Base-by-base conservation (phyloP, 495 filamentous ascomycete species). In the Hypomontagnella monticulosa region DNA sequence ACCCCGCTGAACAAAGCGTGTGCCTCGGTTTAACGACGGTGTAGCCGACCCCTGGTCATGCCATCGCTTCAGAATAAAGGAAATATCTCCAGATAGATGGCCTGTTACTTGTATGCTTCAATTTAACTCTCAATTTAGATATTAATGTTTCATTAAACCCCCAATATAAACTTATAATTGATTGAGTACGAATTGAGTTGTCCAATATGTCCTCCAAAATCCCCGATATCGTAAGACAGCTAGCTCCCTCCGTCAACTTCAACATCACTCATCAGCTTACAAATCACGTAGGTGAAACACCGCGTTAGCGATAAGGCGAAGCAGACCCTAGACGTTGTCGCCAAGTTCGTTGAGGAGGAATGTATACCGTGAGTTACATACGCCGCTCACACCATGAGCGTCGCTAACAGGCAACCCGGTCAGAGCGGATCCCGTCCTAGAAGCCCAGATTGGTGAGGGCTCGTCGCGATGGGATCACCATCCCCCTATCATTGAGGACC, bases 311-410 rank as follows among this genome's bases (percentile, higher is more conserved):
- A 96, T 27, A 83, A 85, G 63, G 93, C 93, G 42, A 88, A 86
- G 82, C 85, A 90, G 80, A 91, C 74, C 23, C 46, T 79, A 50
- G 77, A 81, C 51, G 44, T 94, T 81, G 92, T 97, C 60, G 91
- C 93, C 77, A 92, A 92, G 73, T 98, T 99, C 73, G 94, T 99
- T 59, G 94, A 98, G 74, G 93, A 94, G 75, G 93, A 97, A 80
- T 99, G 93, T 73, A 89, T 96, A 69, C 89, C 91, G 82, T 85
- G 73, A 79, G 82, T 63, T 4, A 57, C 67, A 40, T 10, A 40
- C 48, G 70, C 63, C 30, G 10, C 34, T 50, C 33, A 57, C n/a
- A 48, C 70, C 46, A 56, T 14, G 11, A 67, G 66, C 52, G 54
- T 67, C 5, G 47, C 57, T 56, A 60, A 77, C 53, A 73, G 44